phyloP scores from a whole-genome alignment of 192 early-diverging fungal genomes.

The Cetraspora pellucida region DNA sequence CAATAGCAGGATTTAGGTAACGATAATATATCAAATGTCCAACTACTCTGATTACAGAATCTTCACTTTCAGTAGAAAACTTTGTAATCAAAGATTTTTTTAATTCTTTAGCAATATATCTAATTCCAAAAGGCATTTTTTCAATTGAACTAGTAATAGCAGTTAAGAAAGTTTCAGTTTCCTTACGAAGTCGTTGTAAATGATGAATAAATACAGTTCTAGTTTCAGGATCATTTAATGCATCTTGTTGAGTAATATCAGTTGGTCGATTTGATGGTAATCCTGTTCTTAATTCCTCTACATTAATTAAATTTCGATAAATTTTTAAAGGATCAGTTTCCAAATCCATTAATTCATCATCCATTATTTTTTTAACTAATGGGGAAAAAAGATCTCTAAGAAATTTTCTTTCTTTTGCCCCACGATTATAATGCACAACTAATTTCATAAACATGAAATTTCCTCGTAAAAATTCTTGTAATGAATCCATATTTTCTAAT shows the following conservation, averaged over 20 bases:
- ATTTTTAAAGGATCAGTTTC: constrained; percentile 87
- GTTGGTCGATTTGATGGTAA: constrained; percentile 72
- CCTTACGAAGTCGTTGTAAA: constrained; percentile 73
- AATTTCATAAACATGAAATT: constrained; percentile 98
- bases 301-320: constrained; percentile 83
- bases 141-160: constrained; percentile 80
- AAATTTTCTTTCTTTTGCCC: constrained; percentile 93
- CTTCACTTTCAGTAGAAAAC: constrained; percentile 80
- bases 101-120: constrained; percentile 93
- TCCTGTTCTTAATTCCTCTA: constrained; percentile 90
- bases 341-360: constrained; percentile 78
- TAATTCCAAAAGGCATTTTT: constrained; percentile 93
- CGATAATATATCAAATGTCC: constrained; percentile 98
- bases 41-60: constrained; percentile 83
- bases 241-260: constrained; percentile 80
- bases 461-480: constrained; percentile 91
- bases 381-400: constrained; percentile 83
- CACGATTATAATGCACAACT: constrained; percentile 92
- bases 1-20: constrained; percentile 97
- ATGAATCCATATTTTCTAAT: constrained; percentile 75
- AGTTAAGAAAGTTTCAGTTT: constrained; percentile 83
- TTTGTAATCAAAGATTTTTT: constrained; percentile 73
- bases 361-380: constrained; percentile 77
- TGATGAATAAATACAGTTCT: constrained; percentile 68
- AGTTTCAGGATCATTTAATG: constrained; percentile 79